Base-by-base conservation (phyloP, 1,284 basidiomycete species). In the Leccinum subrobustum region DNA sequence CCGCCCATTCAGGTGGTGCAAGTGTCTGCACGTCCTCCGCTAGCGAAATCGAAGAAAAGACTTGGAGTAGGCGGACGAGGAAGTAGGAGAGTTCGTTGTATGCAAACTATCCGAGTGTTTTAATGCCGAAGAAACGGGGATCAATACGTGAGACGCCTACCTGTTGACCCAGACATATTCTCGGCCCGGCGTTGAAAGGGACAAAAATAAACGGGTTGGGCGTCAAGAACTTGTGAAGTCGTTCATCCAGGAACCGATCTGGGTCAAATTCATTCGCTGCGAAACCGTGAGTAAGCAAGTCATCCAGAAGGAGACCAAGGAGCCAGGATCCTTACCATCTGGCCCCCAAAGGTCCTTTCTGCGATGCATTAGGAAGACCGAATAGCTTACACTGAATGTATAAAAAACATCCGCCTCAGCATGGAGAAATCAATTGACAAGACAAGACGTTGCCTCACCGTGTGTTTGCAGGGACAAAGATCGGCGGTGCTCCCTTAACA, bases 101-200 rank as follows among this genome's bases (percentile, higher is more conserved):
- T 23, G 81, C 78, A 63, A 79, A 79, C 71, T 79, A 50, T 6
- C 47, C 4, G 52, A 6, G 42, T 2, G 35, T 58, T 29, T 20
- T 54, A 56, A 53, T 3, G 20, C 57, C 27, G 7, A n/a, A n/a
- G 23, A 3, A 12, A 23, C 4, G 16, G 6, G 12, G 1, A 25
- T 9, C n/a, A 6, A 16, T 4, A 5, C 33, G 52, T 0, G 14
- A 9, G 4, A 44, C 23, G n/a, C 44, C 7, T 57, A 79, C 78
- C 73, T 80, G 79, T 67, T 81, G 80, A 2, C 79, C 80, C 2
- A 81, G 70, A 54, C 80, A 81, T 47, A 81, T 81, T 18, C 81
- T 73, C 1, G 81, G 81, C 0, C 81, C 81, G 0, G 75, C 77
- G 42, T 77, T 78, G 63, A 77, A 78, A 0, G 76, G 76, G 2